Conservation (phyloP, 495 filamentous ascomycete species). For the Paragyromitra xinjiangensis region DNA sequence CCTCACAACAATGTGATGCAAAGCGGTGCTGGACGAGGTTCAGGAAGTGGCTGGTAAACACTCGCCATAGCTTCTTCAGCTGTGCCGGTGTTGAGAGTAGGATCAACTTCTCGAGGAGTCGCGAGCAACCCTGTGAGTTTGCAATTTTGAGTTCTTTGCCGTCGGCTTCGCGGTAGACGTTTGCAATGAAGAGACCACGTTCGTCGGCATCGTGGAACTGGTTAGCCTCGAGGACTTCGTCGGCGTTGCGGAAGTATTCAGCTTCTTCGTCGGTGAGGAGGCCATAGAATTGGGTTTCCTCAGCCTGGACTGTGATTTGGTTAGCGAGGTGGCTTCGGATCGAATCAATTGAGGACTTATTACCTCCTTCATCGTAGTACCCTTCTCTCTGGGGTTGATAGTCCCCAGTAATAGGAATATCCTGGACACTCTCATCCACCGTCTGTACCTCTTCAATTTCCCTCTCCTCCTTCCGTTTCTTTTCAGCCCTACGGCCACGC, state of each 20-base stretch:
- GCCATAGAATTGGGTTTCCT: conserved; percentile 79
- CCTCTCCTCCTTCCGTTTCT: conserved; percentile 62
- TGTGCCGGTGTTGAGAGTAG: conserved; percentile 79
- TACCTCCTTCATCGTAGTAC: conserved; percentile 56
- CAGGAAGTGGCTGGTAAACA: conserved; percentile 87
- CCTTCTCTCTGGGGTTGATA: conserved; percentile 60
- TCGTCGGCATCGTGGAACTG: conserved; percentile 82
- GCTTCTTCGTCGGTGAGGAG: conserved; percentile 88
- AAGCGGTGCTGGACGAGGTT: conserved; percentile 92
- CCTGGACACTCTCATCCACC: not conserved
- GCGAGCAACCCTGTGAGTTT: conserved; percentile 91
- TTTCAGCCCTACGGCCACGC: conserved; percentile 72
- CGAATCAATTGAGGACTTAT: not conserved
- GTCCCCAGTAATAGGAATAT: not conserved
- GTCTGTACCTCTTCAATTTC: conserved; percentile 58
- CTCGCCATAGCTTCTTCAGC: conserved; percentile 82
- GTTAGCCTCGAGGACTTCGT: conserved; percentile 87
- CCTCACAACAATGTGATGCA: conserved; percentile 95
- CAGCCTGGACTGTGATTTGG: conserved; percentile 51
- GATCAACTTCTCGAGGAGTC: conserved; percentile 90
- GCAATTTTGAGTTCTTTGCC: conserved; percentile 97
- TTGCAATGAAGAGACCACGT: conserved; percentile 78
- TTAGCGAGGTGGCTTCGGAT: conserved; percentile 10
- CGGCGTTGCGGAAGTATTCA: conserved; percentile 90
- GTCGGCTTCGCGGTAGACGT: conserved; percentile 82